Evolutionary conservation across 192 early-diverging fungal genomes (phyloP).

Genomic region (Entomortierella parvispora): DNA sequence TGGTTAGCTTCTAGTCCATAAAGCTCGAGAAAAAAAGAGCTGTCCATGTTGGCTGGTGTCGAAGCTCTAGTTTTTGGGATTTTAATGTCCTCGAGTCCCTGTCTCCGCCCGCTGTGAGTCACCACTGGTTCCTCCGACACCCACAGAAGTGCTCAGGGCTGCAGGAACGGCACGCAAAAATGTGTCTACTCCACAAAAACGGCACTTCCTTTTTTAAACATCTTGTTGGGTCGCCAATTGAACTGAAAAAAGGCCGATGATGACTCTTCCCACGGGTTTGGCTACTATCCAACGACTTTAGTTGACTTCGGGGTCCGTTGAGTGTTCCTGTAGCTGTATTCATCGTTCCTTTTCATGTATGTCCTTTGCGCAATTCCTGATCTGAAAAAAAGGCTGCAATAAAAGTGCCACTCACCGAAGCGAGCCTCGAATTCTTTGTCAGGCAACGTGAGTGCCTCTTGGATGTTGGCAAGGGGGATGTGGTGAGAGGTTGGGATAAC

Average conservation of each 20-base stretch:
- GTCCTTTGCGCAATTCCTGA: too few relatives aligned
- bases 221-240: not conserved
- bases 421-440: constrained; percentile 51
- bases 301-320: not conserved
- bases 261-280: not conserved
- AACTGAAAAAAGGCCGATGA: not conserved
- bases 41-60: too few relatives aligned
- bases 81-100: too few relatives aligned
- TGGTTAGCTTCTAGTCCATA: constrained; percentile 14
- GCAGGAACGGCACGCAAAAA: too few relatives aligned
- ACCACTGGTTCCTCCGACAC: too few relatives aligned
- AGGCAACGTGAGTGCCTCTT: constrained; percentile 53
- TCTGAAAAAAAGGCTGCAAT: too few relatives aligned
- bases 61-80: too few relatives aligned
- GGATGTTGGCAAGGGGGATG: constrained; percentile 71
- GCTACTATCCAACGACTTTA: too few relatives aligned
- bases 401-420: constrained; percentile 34
- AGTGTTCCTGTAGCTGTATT: not conserved
- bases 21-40: too few relatives aligned
- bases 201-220: constrained; percentile 39
- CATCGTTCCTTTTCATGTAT: not conserved
- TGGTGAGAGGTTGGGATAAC: constrained; percentile 73
- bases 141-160: too few relatives aligned
- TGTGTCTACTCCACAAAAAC: constrained; percentile 21
- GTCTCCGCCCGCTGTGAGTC: too few relatives aligned